phyloP scores from a whole-genome alignment of 768 basidiomycete genomes.

The Mycena olivaceomarginata region DNA sequence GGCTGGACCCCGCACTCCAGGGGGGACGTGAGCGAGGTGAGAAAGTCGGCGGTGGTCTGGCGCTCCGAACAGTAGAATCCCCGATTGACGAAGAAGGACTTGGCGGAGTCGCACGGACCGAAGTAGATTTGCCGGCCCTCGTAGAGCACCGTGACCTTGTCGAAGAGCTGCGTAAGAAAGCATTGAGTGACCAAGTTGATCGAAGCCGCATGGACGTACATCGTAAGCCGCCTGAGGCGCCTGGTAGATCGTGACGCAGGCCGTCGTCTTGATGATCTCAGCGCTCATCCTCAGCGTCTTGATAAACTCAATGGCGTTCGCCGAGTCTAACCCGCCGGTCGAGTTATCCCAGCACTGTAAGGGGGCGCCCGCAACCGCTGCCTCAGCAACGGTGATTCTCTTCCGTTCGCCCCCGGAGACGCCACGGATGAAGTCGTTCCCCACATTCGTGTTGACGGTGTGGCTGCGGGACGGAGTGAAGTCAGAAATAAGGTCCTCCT shows the following conservation, averaged over 20 bases:
- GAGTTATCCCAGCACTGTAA: slow-evolving; percentile 71
- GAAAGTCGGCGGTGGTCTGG: slow-evolving; percentile 68
- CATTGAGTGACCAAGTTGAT: too few species aligned
- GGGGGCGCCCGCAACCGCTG: slow-evolving; percentile 55
- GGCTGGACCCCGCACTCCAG: slow-evolving; percentile 55
- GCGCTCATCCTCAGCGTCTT: slow-evolving; percentile 62
- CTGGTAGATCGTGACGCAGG: slow-evolving; percentile 64
- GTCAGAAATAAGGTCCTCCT: too few species aligned
- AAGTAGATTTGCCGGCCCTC: slow-evolving; percentile 70
- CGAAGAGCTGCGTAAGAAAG: slow-evolving; percentile 53
- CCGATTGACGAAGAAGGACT: slow-evolving; percentile 64
- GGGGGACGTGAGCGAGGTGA: slow-evolving; percentile 62
- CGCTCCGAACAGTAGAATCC: slow-evolving; percentile 66
- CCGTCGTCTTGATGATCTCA: slow-evolving; percentile 61
- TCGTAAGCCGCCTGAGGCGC: slow-evolving; percentile 63
- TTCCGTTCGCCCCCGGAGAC: slow-evolving; percentile 76
- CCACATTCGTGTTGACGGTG: slow-evolving; percentile 75
- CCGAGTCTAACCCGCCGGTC: slow-evolving; percentile 49
- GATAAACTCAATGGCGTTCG: slow-evolving; percentile 66
- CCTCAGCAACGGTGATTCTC: slow-evolving; percentile 76
- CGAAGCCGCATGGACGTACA: slow-evolving; percentile 38
- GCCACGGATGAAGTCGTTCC: slow-evolving; percentile 75
- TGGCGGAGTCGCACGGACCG: slow-evolving; percentile 60
- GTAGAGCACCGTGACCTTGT: slow-evolving; percentile 67
- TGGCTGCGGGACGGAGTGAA: slow-evolving; percentile 52